Base-by-base conservation (phyloP, 2,329 filamentous ascomycete species). In the Geosmithia flava region DNA sequence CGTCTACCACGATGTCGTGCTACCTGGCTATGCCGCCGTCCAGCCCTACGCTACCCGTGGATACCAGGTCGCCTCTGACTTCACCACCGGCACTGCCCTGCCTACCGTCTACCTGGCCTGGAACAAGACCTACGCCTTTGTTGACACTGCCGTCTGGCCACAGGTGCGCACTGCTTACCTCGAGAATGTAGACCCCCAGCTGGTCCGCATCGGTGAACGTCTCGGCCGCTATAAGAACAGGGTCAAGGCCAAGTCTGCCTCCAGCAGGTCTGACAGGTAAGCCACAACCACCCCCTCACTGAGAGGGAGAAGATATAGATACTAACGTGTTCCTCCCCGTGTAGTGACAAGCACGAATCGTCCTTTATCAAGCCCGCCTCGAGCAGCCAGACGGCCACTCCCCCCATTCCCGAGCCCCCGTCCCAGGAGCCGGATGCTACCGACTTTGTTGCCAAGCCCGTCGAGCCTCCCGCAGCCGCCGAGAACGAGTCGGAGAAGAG, bases 121-220 rank as follows among this genome's bases (percentile, higher is more conserved):
- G 75, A 80, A 80, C 49, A 80, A 80, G 50, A 76, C 78, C 0
- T 78, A 80, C 50, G 68, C 75, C 13, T 91, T 96, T 58, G 67
- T 94, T 33, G 79, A 88, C 50, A 78, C 79, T 44, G 83, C 81
- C 2, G 70, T 97, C 16, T 93, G 87, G 83, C 91, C 91, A 2
- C 83, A 85, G 53, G 53, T 96, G 11, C 80, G 85, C 23, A 75
- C 85, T 15, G 68, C 96, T 5, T 97, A 97, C 59, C 78, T 83
- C 11, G 83, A 95, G 59, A 95, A 95, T 56, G 90, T 98, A 3
- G 90, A 97, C 67, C 94, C 94, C 15, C 94, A 98, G 65, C 75
- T 98, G 15, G 78, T 91, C 49, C 87, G 89, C 57, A 97, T 98
- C 58, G 87, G 87, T 13, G 85, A 96, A 68, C 82, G 90, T 44